These are phyloP conservation scores for Lathyrus sativus DNA, from an alignment of 306 rosid genomes.

Conservation along the genomic window DNA sequence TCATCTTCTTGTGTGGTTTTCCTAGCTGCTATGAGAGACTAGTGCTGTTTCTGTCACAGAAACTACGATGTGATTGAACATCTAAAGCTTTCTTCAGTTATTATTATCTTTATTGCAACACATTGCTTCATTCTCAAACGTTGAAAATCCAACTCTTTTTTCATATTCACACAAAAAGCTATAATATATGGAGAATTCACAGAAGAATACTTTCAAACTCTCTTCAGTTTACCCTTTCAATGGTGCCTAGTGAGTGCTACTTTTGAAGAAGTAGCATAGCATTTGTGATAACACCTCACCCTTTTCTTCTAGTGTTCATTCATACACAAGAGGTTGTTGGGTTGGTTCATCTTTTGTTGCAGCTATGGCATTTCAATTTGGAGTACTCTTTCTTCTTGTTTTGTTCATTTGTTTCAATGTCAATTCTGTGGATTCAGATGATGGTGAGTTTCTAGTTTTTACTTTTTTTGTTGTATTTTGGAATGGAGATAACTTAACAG, in stretches of 20 bases:
- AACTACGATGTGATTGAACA: slow-evolving; percentile 82
- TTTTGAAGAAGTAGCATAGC: background rate
- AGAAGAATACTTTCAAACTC: slow-evolving; percentile 32
- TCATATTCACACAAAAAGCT: slow-evolving; percentile 35
- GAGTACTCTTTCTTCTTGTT: slow-evolving; percentile 50
- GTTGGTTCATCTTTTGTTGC: slow-evolving; percentile 10
- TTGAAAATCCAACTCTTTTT: slow-evolving; percentile 29
- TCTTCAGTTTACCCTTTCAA: slow-evolving; percentile 31
- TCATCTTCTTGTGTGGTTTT: slow-evolving; percentile 38
- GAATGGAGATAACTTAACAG: background rate
- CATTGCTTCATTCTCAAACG: background rate
- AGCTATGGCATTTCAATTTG: slow-evolving; percentile 60
- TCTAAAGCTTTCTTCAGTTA: slow-evolving; percentile 34
- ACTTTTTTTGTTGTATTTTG: background rate
- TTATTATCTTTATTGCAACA: background rate
- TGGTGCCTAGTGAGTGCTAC: slow-evolving; percentile 1
- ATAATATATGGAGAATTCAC: slow-evolving; percentile 29
- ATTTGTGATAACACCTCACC: background rate
- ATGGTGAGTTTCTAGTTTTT: slow-evolving; percentile 63
- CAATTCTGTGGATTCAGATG: slow-evolving; percentile 62
- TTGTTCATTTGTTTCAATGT: slow-evolving; percentile 50
- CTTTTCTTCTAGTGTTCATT: background rate
- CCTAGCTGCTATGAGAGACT: slow-evolving; percentile 8
- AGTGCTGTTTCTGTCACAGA: slow-evolving; percentile 40
- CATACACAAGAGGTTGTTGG: no score